These are phyloP conservation scores for Neopestalotiopsis rosae DNA, from an alignment of 2,329 filamentous ascomycete genomes.

Conservation along the genomic window DNA sequence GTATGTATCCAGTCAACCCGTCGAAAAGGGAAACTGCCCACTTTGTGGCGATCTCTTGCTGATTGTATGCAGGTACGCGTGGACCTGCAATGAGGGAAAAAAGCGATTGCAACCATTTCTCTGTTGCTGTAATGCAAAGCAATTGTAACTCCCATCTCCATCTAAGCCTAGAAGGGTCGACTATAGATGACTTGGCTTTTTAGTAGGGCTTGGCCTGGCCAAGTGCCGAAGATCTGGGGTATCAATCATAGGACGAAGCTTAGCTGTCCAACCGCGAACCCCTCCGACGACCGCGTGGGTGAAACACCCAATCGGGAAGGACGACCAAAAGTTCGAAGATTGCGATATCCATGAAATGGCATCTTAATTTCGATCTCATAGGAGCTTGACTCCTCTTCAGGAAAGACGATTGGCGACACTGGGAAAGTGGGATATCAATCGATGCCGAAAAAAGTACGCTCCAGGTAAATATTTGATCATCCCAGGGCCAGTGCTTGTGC, in stretches of 20 bases:
- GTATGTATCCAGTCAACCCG: neutral
- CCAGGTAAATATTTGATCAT: neutral
- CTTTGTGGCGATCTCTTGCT: neutral
- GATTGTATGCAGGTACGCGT: neutral
- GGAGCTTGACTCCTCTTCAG: neutral
- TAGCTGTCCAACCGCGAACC: neutral
- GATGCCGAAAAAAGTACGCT: neutral
- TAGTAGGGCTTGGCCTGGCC: neutral
- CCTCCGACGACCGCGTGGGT: neutral
- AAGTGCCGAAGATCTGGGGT: constrained; percentile 4
- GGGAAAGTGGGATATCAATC: neutral
- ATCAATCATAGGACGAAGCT: neutral
- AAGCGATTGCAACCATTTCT: neutral
- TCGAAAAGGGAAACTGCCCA: neutral
- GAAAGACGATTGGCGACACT: neutral
- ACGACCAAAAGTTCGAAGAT: neutral
- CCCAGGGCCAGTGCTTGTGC: neutral
- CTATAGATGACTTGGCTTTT: neutral
- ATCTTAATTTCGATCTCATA: neutral
- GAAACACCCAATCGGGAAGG: neutral
- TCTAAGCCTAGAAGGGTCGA: neutral
- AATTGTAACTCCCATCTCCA: neutral
- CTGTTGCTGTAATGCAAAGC: neutral
- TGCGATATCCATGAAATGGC: neutral
- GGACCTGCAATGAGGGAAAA: neutral